Evolutionary conservation across 163 green algal genomes (phyloP).

Genomic region (Botryococcus braunii): DNA sequence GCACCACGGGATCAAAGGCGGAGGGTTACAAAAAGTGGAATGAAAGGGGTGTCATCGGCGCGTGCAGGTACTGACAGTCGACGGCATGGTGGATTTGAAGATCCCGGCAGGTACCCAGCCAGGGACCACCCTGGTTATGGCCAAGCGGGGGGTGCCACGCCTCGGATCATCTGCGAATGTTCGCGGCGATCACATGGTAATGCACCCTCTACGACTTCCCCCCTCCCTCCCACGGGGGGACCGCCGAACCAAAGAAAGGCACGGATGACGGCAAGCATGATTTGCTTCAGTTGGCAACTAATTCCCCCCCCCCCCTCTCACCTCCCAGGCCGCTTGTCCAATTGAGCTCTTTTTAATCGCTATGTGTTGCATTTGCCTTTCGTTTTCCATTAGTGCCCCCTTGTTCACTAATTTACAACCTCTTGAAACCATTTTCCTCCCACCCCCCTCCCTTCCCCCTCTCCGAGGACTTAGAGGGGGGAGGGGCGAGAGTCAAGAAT

Average conservation of each 20-base stretch:
- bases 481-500: too few relatives aligned
- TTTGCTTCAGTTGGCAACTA: neutral
- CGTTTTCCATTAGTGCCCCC: too few relatives aligned
- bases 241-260: too few relatives aligned
- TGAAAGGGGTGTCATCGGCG: too few relatives aligned
- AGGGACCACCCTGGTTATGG: conserved; percentile 94
- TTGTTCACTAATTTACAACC: too few relatives aligned
- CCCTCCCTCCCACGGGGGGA: neutral
- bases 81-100: conserved; percentile 92
- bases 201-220: too few relatives aligned
- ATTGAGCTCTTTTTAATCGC: neutral
- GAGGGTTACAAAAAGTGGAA: too few relatives aligned
- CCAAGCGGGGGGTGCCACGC: conserved; percentile 83
- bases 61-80: conserved; percentile 78
- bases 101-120: conserved; percentile 93
- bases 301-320: neutral
- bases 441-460: too few relatives aligned
- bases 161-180: conserved; percentile 52
- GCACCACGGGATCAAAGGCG: too few relatives aligned
- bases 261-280: neutral
- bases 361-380: too few relatives aligned
- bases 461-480: too few relatives aligned
- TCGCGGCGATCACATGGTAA: conserved; percentile 77
- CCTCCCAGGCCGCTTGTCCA: neutral
- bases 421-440: too few relatives aligned